These are phyloP conservation scores for Blyttiomyces sp. DNA, from an alignment of 371 early-diverging fungal genomes.

Conservation along the genomic window DNA sequence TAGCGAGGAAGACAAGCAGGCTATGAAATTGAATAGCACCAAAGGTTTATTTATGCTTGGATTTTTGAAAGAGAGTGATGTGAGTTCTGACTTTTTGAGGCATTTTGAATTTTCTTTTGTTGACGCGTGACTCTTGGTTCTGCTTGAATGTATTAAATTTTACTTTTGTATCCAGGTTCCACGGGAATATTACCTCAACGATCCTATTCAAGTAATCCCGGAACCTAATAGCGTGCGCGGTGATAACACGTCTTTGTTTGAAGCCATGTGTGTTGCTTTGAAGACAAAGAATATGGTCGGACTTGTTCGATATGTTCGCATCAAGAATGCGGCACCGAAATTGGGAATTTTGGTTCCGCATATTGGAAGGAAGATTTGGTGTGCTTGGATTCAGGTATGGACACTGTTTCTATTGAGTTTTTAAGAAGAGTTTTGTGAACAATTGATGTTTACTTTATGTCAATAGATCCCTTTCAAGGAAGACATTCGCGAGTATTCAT, in stretches of 20 bases:
- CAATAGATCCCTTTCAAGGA: slow-evolving; percentile 66
- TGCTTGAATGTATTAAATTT: not conserved
- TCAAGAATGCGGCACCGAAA: slow-evolving; percentile 54
- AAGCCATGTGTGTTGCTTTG: slow-evolving; percentile 56
- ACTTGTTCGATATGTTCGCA: slow-evolving; percentile 62
- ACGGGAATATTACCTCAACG: slow-evolving; percentile 54
- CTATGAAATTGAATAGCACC: slow-evolving; percentile 49
- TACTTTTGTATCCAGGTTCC: slow-evolving; percentile 42
- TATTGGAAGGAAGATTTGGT: slow-evolving; percentile 48
- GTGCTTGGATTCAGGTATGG: slow-evolving; percentile 56
- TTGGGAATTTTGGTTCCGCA: slow-evolving; percentile 62
- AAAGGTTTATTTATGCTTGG: slow-evolving; percentile 64
- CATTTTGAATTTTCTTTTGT: slow-evolving; percentile 16
- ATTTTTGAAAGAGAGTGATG: slow-evolving; percentile 44
- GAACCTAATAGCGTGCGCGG: slow-evolving; percentile 29
- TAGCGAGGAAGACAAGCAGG: slow-evolving; percentile 56
- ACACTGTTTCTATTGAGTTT: slow-evolving; percentile 1
- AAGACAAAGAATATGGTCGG: slow-evolving; percentile 53
- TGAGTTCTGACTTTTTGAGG: slow-evolving; percentile 17
- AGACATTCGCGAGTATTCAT: slow-evolving; percentile 58
- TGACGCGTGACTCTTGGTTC: not conserved
- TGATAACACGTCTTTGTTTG: slow-evolving; percentile 48
- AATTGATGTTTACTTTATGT: not conserved
- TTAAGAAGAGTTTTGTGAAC: not conserved
- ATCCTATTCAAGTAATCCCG: slow-evolving; percentile 52